Percentiles rank a stretch among this genome's conserved stretches.
phyloP scores from a whole-genome alignment of 495 filamentous ascomycete genomes.

The Thozetella sp. region DNA sequence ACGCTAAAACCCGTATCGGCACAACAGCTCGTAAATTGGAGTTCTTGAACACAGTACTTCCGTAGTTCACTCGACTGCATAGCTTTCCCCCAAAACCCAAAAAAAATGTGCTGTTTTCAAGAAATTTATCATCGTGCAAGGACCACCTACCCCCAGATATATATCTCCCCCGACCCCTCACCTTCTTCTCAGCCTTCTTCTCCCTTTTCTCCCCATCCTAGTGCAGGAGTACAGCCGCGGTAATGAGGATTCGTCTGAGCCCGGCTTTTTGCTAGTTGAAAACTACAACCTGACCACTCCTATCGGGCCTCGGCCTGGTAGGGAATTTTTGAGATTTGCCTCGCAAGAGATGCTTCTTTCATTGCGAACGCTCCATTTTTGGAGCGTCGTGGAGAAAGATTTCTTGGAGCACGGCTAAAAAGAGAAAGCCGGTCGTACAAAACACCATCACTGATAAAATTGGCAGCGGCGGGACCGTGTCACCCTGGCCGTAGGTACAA shows the following conservation, averaged over 20 bases:
- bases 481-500: too few relatives aligned
- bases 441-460: too few relatives aligned
- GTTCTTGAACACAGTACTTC: too few relatives aligned
- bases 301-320: constrained; percentile 19
- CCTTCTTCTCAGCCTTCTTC: constrained; percentile 2
- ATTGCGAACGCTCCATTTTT: constrained; percentile 7
- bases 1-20: too few relatives aligned
- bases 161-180: constrained; percentile 6
- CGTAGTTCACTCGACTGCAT: too few relatives aligned
- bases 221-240: constrained; percentile 25
- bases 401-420: background rate
- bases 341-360: constrained; percentile 18
- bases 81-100: background rate
- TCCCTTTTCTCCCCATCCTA: constrained; percentile 19
- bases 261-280: constrained; percentile 34
- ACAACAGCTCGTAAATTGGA: too few relatives aligned
- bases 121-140: background rate
- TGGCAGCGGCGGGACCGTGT: too few relatives aligned
- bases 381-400: constrained; percentile 10
- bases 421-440: too few relatives aligned
- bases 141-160: background rate
- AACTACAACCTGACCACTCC: constrained; percentile 33
- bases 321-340: constrained; percentile 30
- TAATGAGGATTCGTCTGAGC: constrained; percentile 27
- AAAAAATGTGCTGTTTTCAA: background rate